phyloP scores from a whole-genome alignment of 306 rosid species.

The Vigna angularis region DNA sequence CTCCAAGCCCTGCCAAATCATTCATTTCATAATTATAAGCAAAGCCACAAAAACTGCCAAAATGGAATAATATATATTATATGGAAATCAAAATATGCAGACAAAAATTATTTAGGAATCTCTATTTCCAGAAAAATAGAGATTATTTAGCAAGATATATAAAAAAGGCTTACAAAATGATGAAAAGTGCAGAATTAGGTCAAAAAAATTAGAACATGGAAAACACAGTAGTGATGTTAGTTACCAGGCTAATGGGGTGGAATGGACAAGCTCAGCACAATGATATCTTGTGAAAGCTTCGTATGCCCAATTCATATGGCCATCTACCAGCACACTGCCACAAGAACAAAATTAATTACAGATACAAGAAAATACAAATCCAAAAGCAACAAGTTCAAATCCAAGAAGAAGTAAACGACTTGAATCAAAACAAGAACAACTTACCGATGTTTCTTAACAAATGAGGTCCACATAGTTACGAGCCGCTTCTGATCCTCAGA shows the following conservation, averaged over 20 bases:
- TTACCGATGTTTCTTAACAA: conserved; percentile 77
- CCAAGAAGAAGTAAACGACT: conserved; percentile 6
- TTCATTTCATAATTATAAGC: conserved; percentile 6
- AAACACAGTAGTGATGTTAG: conserved; percentile 30
- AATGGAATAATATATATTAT: conserved; percentile 15
- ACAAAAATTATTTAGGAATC: too few species aligned
- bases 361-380: conserved; percentile 35
- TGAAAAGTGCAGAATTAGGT: background rate
- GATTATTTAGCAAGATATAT: too few species aligned
- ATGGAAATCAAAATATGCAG: background rate
- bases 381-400: conserved; percentile 7
- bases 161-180: background rate
- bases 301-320: conserved; percentile 88
- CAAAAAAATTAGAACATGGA: conserved; percentile 14
- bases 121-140: too few species aligned
- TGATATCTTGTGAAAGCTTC: conserved; percentile 76
- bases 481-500: conserved; percentile 67
- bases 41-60: conserved; percentile 13
- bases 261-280: conserved; percentile 56
- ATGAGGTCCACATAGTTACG: conserved; percentile 82
- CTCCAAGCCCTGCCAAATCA: conserved; percentile 77
- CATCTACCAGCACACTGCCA: conserved; percentile 78
- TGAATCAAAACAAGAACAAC: conserved; percentile 27
- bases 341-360: conserved; percentile 36
- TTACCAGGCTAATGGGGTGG: conserved; percentile 64